A percentile compares a stretch with the other conserved stretches of the same genome.
Evolutionary conservation across 2,329 filamentous ascomycete species (phyloP).

Genomic region (Tolypocladium cylindrosporum): DNA sequence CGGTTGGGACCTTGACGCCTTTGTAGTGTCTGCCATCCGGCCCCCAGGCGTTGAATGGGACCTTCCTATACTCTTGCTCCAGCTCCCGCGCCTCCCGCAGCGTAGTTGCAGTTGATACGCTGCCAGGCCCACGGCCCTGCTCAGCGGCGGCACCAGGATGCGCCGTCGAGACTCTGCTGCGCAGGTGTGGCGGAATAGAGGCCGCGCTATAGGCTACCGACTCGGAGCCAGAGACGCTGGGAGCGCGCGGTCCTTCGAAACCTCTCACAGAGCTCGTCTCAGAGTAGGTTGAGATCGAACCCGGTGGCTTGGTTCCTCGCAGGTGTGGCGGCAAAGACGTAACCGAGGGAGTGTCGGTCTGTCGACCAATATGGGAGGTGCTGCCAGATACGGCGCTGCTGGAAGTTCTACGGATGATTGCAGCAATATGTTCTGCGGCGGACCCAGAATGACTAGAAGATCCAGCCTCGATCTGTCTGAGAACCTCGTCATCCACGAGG

Average conservation of each 20-base stretch:
- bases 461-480: not conserved
- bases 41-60: constrained; percentile 22
- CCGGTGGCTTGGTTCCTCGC: not conserved
- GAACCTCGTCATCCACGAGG: constrained; percentile 5
- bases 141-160: not conserved
- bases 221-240: not conserved
- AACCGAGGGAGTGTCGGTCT: not conserved
- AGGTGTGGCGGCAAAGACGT: constrained; percentile 3
- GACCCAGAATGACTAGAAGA: not conserved
- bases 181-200: not conserved
- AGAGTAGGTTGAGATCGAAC: not conserved
- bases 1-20: constrained; percentile 12
- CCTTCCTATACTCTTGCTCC: not conserved
- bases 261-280: not conserved
- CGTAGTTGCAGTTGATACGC: constrained; percentile 21
- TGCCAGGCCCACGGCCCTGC: not conserved
- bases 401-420: not conserved
- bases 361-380: not conserved
- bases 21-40: constrained; percentile 11
- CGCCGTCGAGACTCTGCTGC: not conserved
- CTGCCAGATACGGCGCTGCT: not conserved
- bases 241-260: not conserved
- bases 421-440: not conserved
- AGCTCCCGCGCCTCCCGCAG: constrained; percentile 9
- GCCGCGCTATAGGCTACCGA: not conserved